A percentile compares a stretch with the other conserved stretches of the same genome.
Evolutionary conservation across 805 yeast genomes (phyloP).

Genomic region (Lipomyces starkeyi): DNA sequence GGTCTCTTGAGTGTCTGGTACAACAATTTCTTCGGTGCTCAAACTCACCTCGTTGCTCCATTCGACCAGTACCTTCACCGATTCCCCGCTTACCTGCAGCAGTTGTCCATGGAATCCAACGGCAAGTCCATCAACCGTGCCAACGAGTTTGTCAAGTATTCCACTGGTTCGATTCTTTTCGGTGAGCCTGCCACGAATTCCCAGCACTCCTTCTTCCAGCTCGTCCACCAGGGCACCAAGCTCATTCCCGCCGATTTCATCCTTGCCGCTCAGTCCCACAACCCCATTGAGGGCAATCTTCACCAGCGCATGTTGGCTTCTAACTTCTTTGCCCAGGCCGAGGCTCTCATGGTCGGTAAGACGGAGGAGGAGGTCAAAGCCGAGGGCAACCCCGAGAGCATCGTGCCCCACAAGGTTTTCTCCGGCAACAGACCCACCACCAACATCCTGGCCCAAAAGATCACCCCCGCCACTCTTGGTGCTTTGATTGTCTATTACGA

Average conservation of each 20-base stretch:
- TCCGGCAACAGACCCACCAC: conserved; percentile 99
- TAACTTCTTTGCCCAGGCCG: conserved; percentile 97
- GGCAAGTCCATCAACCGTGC: conserved; percentile 97
- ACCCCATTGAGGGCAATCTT: conserved; percentile 91
- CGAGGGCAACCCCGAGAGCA: conserved; percentile 81
- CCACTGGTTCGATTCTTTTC: conserved; percentile 92
- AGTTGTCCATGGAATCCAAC: conserved; percentile 97
- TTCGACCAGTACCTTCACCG: conserved; percentile 98
- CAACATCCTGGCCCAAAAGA: conserved; percentile 91
- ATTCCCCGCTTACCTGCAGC: conserved; percentile 99
- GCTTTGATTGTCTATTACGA: conserved; percentile 97
- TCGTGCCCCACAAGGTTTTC: conserved; percentile 95
- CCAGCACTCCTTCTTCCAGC: conserved; percentile 99
- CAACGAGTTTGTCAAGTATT: conserved; percentile 87
- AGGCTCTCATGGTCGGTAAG: conserved; percentile 97
- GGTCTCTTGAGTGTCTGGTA: conserved; percentile 97
- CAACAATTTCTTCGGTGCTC: conserved; percentile 97
- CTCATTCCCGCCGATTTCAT: conserved; percentile 96
- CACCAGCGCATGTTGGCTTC: conserved; percentile 99
- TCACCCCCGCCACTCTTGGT: conserved; percentile 96
- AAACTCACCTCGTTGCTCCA: conserved; percentile 97
- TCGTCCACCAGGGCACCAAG: conserved; percentile 99
- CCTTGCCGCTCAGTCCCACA: conserved; percentile 95
- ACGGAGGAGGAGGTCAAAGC: conserved; percentile 73
- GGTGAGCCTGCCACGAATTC: conserved; percentile 99